phyloP scores from a whole-genome alignment of 805 yeast genomes.

The Kodamaea leandrae region DNA sequence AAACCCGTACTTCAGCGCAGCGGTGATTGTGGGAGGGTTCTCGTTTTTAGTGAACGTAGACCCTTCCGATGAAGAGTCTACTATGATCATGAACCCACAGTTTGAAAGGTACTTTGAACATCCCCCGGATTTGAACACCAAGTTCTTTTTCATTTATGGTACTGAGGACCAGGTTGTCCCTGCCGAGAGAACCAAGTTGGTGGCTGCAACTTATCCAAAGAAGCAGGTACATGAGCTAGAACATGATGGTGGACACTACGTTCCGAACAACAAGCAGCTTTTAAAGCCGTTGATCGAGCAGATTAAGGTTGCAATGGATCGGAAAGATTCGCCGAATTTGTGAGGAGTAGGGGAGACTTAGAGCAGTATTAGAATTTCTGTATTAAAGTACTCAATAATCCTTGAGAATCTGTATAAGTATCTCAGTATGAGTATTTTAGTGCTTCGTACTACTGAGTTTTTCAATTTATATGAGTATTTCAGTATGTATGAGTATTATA shows the following conservation, averaged over 20 bases:
- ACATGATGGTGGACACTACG: constrained; percentile 40
- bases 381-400: too few species aligned
- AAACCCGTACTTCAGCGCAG: constrained; percentile 26
- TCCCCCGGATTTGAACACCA: constrained; percentile 16
- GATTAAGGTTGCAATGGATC: background rate
- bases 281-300: constrained; percentile 8
- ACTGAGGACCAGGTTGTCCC: constrained; percentile 33
- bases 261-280: constrained; percentile 22
- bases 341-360: too few species aligned
- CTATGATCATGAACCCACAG: constrained; percentile 19
- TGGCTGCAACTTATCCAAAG: constrained; percentile 19
- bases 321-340: background rate
- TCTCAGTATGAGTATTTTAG: too few species aligned
- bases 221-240: constrained; percentile 14
- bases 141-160: constrained; percentile 30
- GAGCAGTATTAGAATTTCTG: too few species aligned
- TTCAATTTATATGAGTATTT: too few species aligned
- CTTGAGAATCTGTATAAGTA: too few species aligned
- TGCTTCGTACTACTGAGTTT: too few species aligned
- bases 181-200: constrained; percentile 25
- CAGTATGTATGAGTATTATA: too few species aligned
- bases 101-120: constrained; percentile 21
- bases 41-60: constrained; percentile 32
- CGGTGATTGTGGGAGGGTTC: constrained; percentile 35
- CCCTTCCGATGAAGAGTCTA: constrained; percentile 19